Conservation (phyloP, 2,329 filamentous ascomycete species). For the Chrysosphaeria jannelii region DNA sequence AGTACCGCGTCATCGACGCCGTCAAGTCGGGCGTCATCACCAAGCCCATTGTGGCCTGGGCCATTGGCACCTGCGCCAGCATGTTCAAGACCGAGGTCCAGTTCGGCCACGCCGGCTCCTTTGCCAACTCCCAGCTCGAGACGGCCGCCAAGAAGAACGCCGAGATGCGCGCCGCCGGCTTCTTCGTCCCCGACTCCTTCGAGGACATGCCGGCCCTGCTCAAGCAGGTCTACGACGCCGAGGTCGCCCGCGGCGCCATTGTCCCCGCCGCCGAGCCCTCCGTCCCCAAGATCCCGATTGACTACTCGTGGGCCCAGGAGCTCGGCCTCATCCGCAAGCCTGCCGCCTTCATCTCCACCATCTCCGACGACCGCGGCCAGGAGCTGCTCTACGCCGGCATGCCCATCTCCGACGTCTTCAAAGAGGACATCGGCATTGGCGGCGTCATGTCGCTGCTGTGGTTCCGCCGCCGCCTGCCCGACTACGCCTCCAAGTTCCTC, state of each 20-base stretch:
- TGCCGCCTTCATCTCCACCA: constrained; percentile 97
- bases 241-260: constrained; percentile 63
- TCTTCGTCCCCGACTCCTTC: constrained; percentile 85
- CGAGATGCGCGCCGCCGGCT: constrained; percentile 80
- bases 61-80: constrained; percentile 94
- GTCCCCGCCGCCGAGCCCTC: constrained; percentile 64
- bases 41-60: constrained; percentile 98
- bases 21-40: constrained; percentile 84
- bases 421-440: constrained; percentile 92
- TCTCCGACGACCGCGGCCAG: constrained; percentile 97
- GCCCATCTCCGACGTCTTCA: constrained; percentile 99
- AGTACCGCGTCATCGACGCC: constrained; percentile 97
- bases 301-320: constrained; percentile 99
- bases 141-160: constrained; percentile 92
- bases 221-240: constrained; percentile 57
- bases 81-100: constrained; percentile 99
- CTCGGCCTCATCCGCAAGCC: constrained; percentile 98
- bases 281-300: constrained; percentile 96
- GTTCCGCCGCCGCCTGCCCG: constrained; percentile 93
- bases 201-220: constrained; percentile 69
- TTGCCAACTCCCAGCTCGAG: constrained; percentile 98
- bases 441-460: constrained; percentile 99
- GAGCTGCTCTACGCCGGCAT: constrained; percentile 96
- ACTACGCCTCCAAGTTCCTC: constrained; percentile 93
- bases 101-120: constrained; percentile 94